Evolutionary conservation across 2,329 filamentous ascomycete species (phyloP), one percentile per base, ranked within the genome.

Genomic region (Ophiostoma himal-ulmi): DNA sequence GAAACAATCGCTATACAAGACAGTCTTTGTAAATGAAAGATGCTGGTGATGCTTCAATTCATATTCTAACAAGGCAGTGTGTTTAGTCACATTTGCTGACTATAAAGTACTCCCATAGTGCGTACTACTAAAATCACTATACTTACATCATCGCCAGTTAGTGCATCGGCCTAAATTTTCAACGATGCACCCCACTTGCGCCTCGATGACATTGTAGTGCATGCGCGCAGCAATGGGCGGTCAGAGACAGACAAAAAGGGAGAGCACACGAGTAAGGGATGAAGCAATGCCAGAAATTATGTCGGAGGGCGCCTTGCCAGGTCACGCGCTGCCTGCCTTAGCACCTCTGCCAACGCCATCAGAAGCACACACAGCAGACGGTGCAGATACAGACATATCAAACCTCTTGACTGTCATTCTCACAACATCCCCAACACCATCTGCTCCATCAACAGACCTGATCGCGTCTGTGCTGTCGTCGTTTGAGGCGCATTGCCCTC

Each of bases 371-470:
- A 11, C 6, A 20, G 20, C 44, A 48, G 44, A 10, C 52, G 14
- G 39, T 44, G n/a, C 52, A 14, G 52, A 2, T 11, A 11, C 11
- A 22, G 62, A 41, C n/a, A 69, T 73, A 11, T 36, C 70, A 30
- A n/a, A 54, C 14, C 74, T 73, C 10, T 41, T 84, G 48, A 83
- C 82, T 0, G 75, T 84, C 68, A 80, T 86, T 67, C 80, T 87
- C 73, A 86, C 85, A 1, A 86, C 84, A 0, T 86, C 85, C 2
- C 81, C 84, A 0, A 86, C 84, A 0, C 85, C 85, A 0, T 86
- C 84, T 0, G 81, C 83, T 0, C 85, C 85, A 0, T 82, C 83
- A 0, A 83, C 83, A 0, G 84, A 85, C 20, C 80, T 87, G 0
- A 73, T 86, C n/a, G 80, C 79, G 0, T 75, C 81, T 0, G 81